These are phyloP conservation scores for Lipomyces spencermartinsiae DNA, from an alignment of 805 yeast species.

Conservation along the genomic window DNA sequence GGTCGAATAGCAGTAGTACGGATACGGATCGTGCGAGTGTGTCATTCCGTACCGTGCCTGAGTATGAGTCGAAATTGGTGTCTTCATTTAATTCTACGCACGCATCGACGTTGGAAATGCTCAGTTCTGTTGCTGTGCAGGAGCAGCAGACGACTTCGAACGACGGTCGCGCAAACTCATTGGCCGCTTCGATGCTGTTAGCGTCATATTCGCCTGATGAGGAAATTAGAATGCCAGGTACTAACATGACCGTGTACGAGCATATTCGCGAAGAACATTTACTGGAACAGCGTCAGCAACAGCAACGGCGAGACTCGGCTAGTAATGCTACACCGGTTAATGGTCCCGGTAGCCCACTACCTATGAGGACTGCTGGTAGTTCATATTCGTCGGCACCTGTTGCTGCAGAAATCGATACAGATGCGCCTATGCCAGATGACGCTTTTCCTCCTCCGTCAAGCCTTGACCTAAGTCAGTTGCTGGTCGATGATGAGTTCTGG, in stretches of 20 bases:
- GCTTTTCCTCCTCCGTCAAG: slow-evolving; percentile 2
- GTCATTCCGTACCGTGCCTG: slow-evolving; percentile 1
- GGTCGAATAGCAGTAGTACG: not conserved
- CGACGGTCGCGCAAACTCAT: not conserved
- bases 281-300: not conserved
- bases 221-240: slow-evolving; percentile 24
- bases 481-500: slow-evolving; percentile 19
- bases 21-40: not conserved
- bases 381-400: not conserved
- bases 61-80: not conserved
- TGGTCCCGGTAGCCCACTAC: not conserved
- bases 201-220: slow-evolving; percentile 6
- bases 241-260: slow-evolving; percentile 16
- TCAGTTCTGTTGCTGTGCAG: slow-evolving; percentile 20
- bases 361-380: not conserved
- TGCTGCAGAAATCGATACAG: not conserved
- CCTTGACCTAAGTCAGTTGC: slow-evolving; percentile 13
- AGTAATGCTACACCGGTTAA: not conserved
- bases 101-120: slow-evolving; percentile 25
- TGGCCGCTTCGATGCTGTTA: not conserved
- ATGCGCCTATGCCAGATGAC: not conserved
- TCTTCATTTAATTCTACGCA: not conserved
- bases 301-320: slow-evolving; percentile 2
- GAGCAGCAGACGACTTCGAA: slow-evolving; percentile 12
- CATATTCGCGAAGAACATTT: slow-evolving; percentile 17